phyloP scores from a whole-genome alignment of 2,329 filamentous ascomycete genomes.

The Pezicula radicicola region DNA sequence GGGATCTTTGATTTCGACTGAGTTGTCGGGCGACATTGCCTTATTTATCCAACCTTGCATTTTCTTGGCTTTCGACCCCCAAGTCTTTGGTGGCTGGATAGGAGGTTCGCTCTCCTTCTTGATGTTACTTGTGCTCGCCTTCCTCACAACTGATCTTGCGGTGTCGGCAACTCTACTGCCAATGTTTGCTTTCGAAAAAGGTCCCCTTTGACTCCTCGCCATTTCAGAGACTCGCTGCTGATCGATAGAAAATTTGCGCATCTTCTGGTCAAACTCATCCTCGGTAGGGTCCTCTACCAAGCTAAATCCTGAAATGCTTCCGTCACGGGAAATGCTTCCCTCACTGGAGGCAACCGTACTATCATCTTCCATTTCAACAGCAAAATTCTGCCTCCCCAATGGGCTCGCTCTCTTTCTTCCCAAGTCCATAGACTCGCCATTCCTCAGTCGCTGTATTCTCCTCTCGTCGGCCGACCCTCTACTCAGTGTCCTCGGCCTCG shows the following conservation, averaged over 20 bases:
- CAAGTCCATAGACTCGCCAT: neutral
- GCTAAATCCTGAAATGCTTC: conserved; percentile 2
- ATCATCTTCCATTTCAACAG: neutral
- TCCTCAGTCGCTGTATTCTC: conserved; percentile 1
- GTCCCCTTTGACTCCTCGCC: neutral
- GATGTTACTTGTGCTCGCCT: conserved; percentile 3
- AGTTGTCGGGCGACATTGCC: conserved; percentile 15
- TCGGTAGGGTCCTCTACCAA: conserved; percentile 2
- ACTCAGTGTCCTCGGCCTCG: conserved; percentile 4
- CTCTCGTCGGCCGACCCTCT: conserved; percentile 1
- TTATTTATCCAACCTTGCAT: conserved; percentile 12
- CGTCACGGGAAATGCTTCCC: conserved; percentile 1
- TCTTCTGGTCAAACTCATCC: conserved; percentile 8
- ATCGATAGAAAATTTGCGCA: conserved; percentile 3
- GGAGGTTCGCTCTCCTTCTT: conserved; percentile 16
- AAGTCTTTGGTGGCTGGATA: conserved; percentile 12
- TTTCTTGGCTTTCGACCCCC: conserved; percentile 14
- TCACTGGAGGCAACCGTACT: neutral
- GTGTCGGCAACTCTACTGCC: conserved; percentile 5
- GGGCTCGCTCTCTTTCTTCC: neutral
- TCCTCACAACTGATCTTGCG: conserved; percentile 6
- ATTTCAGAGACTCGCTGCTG: conserved; percentile 1
- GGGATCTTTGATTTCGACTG: conserved; percentile 9
- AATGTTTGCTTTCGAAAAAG: conserved; percentile 1
- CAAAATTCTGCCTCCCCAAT: neutral